A percentile compares a stretch with the other conserved stretches of the same genome.
phyloP scores from a whole-genome alignment of 1,284 basidiomycete species.

The Microbotryum violaceum region DNA sequence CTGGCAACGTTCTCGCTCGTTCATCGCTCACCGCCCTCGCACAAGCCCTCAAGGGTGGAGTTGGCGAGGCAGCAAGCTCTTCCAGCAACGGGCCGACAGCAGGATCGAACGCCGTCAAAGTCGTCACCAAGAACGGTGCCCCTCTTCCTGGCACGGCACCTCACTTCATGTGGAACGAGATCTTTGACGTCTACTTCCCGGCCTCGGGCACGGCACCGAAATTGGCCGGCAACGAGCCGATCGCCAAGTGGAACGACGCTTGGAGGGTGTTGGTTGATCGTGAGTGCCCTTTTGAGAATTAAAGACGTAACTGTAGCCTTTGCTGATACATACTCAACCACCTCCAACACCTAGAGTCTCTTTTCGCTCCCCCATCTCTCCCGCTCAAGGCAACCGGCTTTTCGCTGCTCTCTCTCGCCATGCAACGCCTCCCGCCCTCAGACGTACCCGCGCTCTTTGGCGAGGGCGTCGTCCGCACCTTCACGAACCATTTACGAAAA shows the following conservation, averaged over 20 bases:
- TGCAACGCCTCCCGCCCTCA: slow-evolving; percentile 58
- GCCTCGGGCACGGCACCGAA: slow-evolving; percentile 27
- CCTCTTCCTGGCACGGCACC: slow-evolving; percentile 70
- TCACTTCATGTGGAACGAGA: slow-evolving; percentile 83
- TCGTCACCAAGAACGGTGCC: slow-evolving; percentile 23
- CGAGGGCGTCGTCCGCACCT: slow-evolving; percentile 89
- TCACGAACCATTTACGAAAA: slow-evolving; percentile 90
- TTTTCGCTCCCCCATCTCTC: slow-evolving; percentile 76
- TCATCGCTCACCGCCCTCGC: slow-evolving; percentile 52
- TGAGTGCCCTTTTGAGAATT: slow-evolving; percentile 40
- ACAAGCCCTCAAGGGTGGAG: slow-evolving; percentile 56
- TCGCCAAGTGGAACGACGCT: slow-evolving; percentile 77
- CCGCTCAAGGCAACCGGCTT: slow-evolving; percentile 96
- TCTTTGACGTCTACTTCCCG: slow-evolving; percentile 68
- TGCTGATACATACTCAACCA: background rate
- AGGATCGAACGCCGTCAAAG: slow-evolving; percentile 30
- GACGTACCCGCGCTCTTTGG: slow-evolving; percentile 83
- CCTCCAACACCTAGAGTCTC: slow-evolving; percentile 54
- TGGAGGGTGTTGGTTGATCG: slow-evolving; percentile 85
- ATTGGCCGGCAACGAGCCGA: slow-evolving; percentile 37
- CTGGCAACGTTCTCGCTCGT: slow-evolving; percentile 52
- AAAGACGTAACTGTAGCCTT: too few relatives aligned
- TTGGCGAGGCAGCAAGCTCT: slow-evolving; percentile 31
- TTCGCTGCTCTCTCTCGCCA: slow-evolving; percentile 74
- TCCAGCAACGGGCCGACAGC: slow-evolving; percentile 31